Conservation (phyloP, 148 eudicot species). For the Amaranthus hypochondriacus region DNA sequence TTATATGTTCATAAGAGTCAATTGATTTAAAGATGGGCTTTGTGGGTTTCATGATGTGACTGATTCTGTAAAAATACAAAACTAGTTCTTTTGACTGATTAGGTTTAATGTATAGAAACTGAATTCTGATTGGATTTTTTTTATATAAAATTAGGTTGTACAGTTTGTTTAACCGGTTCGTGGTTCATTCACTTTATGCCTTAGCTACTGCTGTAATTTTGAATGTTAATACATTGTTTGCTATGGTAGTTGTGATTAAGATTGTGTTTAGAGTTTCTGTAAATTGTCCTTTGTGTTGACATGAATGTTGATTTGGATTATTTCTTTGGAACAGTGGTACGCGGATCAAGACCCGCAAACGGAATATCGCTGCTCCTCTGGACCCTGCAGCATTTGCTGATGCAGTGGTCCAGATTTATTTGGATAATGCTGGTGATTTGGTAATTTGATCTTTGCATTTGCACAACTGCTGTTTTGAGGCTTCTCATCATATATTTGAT, state of each 20-base stretch:
- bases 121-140: background rate
- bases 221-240: background rate
- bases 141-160: too few species aligned
- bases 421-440: slow-evolving; percentile 99
- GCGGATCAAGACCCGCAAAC: slow-evolving; percentile 99
- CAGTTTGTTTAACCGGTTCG: too few species aligned
- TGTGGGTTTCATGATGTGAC: background rate
- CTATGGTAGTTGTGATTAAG: background rate
- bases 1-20: background rate
- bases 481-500: background rate
- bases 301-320: slow-evolving; percentile 13
- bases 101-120: background rate
- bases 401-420: slow-evolving; percentile 99
- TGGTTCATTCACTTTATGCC: too few species aligned
- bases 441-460: slow-evolving; percentile 29
- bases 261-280: background rate
- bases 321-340: slow-evolving; percentile 61
- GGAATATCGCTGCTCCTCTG: slow-evolving; percentile 99
- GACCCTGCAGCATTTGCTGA: slow-evolving; percentile 99
- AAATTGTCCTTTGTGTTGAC: background rate
- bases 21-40: too few species aligned
- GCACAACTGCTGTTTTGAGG: background rate
- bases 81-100: background rate
- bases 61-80: background rate
- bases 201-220: too few species aligned